Base-by-base conservation (phyloP, 2,329 filamentous ascomycete species). In the Epichloe hybrida region DNA sequence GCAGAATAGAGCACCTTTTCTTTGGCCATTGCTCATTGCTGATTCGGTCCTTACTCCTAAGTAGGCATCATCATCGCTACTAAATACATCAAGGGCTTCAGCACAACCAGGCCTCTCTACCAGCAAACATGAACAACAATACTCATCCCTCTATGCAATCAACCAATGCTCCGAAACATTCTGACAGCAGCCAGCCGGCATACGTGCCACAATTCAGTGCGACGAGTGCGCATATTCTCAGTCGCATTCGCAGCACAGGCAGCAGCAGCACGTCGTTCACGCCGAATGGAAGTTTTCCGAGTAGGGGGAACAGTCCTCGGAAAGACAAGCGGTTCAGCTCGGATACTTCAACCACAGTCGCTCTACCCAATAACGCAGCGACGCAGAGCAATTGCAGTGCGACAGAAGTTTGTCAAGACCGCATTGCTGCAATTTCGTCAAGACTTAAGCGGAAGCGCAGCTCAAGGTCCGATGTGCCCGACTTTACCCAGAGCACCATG, bases 401-500 rank as follows among this genome's bases (percentile, higher is more conserved):
- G 9, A 20, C 39, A 31, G 15, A 35, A 35, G 8, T 9, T 6
- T 13, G 34, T 21, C 45, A 42, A n/a, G 40, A 51, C 15, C 41
- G 36, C 20, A 31, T 40, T 21, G 49, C 36, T 21, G 17, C 40
- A 12, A 9, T 46, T 37, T 23, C 49, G 9, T 51, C 46, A 5
- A 42, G 21, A 4, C 23, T 56, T 13, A 67, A 68, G 54, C 57
- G 64, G 37, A 67, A 67, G 53, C 58, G 61, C 51, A 56, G 56
- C 12, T 23, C 53, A 2, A 46, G 50, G 15, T 49, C 27, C 2
- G 53, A 53, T 13, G 51, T 45, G 2, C 53, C 61, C 4, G 64
- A 69, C 43, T 67, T 68, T 41, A 57, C 56, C 3, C 63, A 64
- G 50, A 60, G 54, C 54, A 66, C 66, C 5, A 59, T 68, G 17